Evolutionary conservation across 2,329 filamentous ascomycete genomes (phyloP), one percentile per base, ranked within the genome.

Genomic region (Davidsoniella neocaledoniae): DNA sequence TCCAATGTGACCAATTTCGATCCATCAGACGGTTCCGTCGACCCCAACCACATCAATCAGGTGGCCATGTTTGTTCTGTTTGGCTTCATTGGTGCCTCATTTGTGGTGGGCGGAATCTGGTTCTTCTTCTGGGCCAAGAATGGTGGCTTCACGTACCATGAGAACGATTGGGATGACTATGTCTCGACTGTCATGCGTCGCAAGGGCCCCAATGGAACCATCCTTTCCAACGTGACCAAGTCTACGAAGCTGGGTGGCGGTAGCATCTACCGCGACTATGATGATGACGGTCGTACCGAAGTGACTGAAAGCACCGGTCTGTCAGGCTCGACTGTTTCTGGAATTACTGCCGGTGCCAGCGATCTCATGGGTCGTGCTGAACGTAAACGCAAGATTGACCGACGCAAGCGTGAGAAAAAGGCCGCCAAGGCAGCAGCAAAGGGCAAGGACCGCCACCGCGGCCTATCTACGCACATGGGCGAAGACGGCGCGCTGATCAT

Each of bases 121-220:
- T 95, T 98, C 74, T 96, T 98, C 74, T 94, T 94, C 73, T 93
- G 86, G 83, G 90, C 90, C 51, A 90, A 84, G 67, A 94, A 96
- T 58, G 91, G 91, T 54, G 91, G 91, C 12, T 95, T 96, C 68
- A 70, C 83, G 55, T 96, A 87, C 72, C 74, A 75, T 43, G 69
- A 93, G 55, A 72, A 77, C 36, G 91, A 98, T 65, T 98, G 91
- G 90, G 90, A 96, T 5, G 91, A 98, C 60, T 98, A 98, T 76
- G 96, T 96, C 64, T 82, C 83, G 1, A 95, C 90, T 0, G 91
- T 98, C 2, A 67, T 98, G 43, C 77, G 91, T 40, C 83, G 88
- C 48, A 87, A 83, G 59, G 88, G 87, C 0, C 86, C 88, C 4
- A 88, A 95, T 65, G 90, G 90, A 39, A 88, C 83, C 42, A 79